Base-by-base conservation (phyloP, 108 stramenopile genomes). In the Nitzschia inconspicua region DNA sequence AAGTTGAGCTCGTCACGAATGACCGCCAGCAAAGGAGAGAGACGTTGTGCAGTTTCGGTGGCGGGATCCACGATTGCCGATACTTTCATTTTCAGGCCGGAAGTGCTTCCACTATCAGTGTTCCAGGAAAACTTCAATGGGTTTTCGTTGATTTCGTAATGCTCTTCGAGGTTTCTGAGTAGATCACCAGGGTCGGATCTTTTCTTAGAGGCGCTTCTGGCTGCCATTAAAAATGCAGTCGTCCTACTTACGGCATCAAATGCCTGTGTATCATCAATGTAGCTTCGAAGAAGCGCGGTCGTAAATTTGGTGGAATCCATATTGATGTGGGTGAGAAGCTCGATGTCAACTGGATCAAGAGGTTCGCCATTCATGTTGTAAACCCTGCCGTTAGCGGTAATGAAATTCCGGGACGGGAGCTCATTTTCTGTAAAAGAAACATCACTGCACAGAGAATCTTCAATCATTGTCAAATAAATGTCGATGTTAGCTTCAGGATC, bases 11-110 rank as follows among this genome's bases (percentile, higher is more conserved):
- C 52, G 59, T 96, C 95, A 3, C 91, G 89, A 41, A 95, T 63
- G 0, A 83, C 59, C 19, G 63, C 30, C 3, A 96, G 78, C 10
- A 97, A 54, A 3, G 95, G 83, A 7, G 92, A 79, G 5, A 92
- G 70, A 31, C 95, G 78, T 57, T 95, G 97, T 0, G 93, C 85
- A 4, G 95, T 85, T 50, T 94, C 89, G 9, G 89, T 78, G 3
- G 88, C 47, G 7, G 98, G 98, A 63, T 95, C 93, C 13, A 96
- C 70, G 10, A 98, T 63, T 10, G 90, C 93, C 4, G 75, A 69
- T 6, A 96, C 77, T 44, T 29, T 50, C 53, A 44, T 71, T 32
- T 53, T 44, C 20, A 70, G 27, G 4, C 43, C 35, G 31, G 0
- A 0, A 13, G 4, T 57, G 10, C 20, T 35, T 16, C 57, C 51